These are phyloP conservation scores for Luzula sylvatica DNA, from an alignment of 176 grass and related monocot genomes.

Conservation along the genomic window DNA sequence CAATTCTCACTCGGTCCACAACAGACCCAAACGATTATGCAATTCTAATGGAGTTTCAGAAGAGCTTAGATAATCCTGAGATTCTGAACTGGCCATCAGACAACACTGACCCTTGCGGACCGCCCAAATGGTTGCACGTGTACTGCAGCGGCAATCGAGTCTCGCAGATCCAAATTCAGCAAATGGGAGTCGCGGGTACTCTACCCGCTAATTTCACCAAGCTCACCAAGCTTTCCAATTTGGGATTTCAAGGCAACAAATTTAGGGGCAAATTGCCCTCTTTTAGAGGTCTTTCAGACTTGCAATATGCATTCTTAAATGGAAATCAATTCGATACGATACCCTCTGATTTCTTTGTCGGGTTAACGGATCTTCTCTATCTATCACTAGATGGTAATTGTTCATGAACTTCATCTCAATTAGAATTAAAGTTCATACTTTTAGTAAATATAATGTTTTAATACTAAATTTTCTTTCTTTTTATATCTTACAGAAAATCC, in stretches of 20 bases:
- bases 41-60: conserved; percentile 36
- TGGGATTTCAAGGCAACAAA: conserved; percentile 64
- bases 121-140: conserved; percentile 43
- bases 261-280: conserved; percentile 52
- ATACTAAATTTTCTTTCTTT: background rate
- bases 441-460: conserved; percentile 2
- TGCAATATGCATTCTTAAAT: conserved; percentile 54
- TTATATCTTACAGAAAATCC: conserved; percentile 26
- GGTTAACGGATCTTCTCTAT: conserved; percentile 24
- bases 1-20: background rate
- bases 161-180: conserved; percentile 69
- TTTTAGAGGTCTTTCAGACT: conserved; percentile 32
- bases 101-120: conserved; percentile 35
- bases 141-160: conserved; percentile 60
- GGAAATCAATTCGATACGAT: conserved; percentile 55
- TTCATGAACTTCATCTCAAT: background rate
- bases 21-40: conserved; percentile 45
- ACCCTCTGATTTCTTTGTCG: conserved; percentile 57
- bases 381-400: conserved; percentile 38
- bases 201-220: conserved; percentile 26
- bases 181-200: conserved; percentile 14
- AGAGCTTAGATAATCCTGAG: conserved; percentile 36
- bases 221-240: conserved; percentile 35
- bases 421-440: background rate
- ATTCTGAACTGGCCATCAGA: conserved; percentile 36